Percentiles rank a stretch among this genome's conserved stretches.
These are phyloP conservation scores for Cladophialophora yegresii DNA, from an alignment of 2,329 filamentous ascomycete genomes.

Conservation along the genomic window DNA sequence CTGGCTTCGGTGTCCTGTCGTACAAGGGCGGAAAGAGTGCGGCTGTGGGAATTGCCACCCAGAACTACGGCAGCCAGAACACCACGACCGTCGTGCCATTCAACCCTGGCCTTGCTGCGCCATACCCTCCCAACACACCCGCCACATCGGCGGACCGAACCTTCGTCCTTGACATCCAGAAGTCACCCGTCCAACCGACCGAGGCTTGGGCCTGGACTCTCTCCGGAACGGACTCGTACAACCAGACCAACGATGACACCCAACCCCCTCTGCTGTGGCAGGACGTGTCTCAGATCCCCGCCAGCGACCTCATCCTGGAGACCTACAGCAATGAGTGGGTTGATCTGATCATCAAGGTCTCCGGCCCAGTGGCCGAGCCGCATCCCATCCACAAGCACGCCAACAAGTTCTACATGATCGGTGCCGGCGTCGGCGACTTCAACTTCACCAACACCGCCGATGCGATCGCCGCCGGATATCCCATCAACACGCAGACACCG, in stretches of 20 bases:
- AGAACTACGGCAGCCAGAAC: conserved; percentile 55
- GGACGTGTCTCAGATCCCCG: conserved; percentile 42
- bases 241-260: conserved; percentile 45
- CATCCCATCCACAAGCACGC: conserved; percentile 68
- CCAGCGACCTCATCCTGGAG: conserved; percentile 53
- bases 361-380: conserved; percentile 52
- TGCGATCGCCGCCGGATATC: conserved; percentile 43
- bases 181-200: conserved; percentile 38
- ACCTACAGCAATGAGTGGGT: conserved; percentile 56
- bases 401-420: conserved; percentile 62
- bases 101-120: conserved; percentile 47
- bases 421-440: conserved; percentile 54
- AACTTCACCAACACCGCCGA: conserved; percentile 57
- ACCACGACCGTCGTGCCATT: conserved; percentile 48
- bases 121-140: conserved; percentile 53
- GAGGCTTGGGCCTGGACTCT: conserved; percentile 58
- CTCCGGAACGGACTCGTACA: conserved; percentile 48
- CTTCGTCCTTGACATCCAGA: conserved; percentile 43
- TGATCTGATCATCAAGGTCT: conserved; percentile 56
- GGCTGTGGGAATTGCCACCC: conserved; percentile 46
- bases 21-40: conserved; percentile 40
- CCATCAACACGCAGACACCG: conserved; percentile 62
- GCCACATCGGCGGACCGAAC: conserved; percentile 50
- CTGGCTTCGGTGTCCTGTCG: conserved; percentile 54
- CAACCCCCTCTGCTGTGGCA: conserved; percentile 51